phyloP scores from a whole-genome alignment of 2,329 filamentous ascomycete species.

The Akanthomyces uredinophilus region DNA sequence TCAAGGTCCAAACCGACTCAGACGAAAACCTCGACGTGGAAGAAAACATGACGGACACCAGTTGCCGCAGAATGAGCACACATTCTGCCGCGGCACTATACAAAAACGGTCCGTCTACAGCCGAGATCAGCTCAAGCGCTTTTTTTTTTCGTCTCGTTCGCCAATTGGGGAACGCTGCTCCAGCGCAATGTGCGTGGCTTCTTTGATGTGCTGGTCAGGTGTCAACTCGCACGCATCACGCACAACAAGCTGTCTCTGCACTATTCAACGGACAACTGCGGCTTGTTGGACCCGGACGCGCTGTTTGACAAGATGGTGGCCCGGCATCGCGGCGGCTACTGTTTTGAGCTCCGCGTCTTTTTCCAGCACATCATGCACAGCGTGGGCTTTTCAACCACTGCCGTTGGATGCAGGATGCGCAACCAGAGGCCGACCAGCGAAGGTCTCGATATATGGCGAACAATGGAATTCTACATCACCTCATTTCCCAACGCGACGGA shows the following conservation, averaged over 20 bases:
- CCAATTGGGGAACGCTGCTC: background rate
- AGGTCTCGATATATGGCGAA: background rate
- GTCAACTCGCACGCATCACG: slow-evolving; percentile 4
- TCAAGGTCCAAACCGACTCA: background rate
- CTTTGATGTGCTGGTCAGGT: background rate
- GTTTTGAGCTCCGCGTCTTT: slow-evolving; percentile 5
- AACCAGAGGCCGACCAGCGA: background rate
- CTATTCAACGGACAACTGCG: background rate
- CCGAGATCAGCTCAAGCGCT: background rate
- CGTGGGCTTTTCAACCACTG: slow-evolving; percentile 2
- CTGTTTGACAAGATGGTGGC: slow-evolving; percentile 5
- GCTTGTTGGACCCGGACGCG: background rate
- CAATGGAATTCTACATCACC: background rate
- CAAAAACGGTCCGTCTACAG: background rate
- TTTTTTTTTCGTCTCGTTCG: background rate
- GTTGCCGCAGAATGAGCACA: too few species aligned
- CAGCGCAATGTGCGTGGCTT: background rate
- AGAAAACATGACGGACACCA: too few species aligned
- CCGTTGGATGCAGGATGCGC: slow-evolving; percentile 3
- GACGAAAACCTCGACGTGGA: background rate
- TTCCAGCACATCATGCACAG: background rate
- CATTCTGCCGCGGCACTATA: background rate
- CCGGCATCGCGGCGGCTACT: slow-evolving; percentile 5
- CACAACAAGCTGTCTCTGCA: slow-evolving; percentile 7
- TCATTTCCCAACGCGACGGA: background rate